Conservation (phyloP, 1,139 yeast species). For the Hansenula anomala region DNA sequence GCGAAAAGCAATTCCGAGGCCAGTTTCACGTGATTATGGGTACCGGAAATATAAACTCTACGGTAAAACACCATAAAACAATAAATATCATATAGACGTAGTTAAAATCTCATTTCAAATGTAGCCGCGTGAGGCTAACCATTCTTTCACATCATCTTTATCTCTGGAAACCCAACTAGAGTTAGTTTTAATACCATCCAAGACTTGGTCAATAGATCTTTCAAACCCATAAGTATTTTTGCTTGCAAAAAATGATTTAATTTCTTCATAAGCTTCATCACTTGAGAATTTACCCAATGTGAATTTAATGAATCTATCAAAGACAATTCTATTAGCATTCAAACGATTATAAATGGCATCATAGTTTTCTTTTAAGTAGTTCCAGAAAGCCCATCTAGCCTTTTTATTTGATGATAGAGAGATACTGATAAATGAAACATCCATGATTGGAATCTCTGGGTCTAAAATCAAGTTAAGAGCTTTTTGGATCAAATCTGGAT, state of each 20-base stretch:
- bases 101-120: neutral
- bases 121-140: constrained; percentile 8
- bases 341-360: constrained; percentile 39
- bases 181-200: constrained; percentile 48
- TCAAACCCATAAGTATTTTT: constrained; percentile 60
- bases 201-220: constrained; percentile 50
- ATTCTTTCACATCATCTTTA: constrained; percentile 37
- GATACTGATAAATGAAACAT: constrained; percentile 47
- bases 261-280: constrained; percentile 36
- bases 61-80: too few relatives aligned
- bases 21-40: too few relatives aligned
- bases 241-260: constrained; percentile 45
- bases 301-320: constrained; percentile 58
- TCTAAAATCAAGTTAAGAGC: constrained; percentile 21
- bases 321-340: constrained; percentile 53
- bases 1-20: too few relatives aligned
- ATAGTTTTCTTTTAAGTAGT: constrained; percentile 52
- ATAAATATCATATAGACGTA: too few relatives aligned
- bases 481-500: constrained; percentile 27
- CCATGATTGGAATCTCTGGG: constrained; percentile 59
- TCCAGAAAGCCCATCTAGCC: constrained; percentile 50
- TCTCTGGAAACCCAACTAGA: constrained; percentile 56
- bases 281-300: constrained; percentile 47
- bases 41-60: too few relatives aligned
- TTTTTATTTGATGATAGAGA: constrained; percentile 47